These are phyloP conservation scores for Aspergillus sp. DNA, from an alignment of 2,329 filamentous ascomycete species.

Conservation along the genomic window DNA sequence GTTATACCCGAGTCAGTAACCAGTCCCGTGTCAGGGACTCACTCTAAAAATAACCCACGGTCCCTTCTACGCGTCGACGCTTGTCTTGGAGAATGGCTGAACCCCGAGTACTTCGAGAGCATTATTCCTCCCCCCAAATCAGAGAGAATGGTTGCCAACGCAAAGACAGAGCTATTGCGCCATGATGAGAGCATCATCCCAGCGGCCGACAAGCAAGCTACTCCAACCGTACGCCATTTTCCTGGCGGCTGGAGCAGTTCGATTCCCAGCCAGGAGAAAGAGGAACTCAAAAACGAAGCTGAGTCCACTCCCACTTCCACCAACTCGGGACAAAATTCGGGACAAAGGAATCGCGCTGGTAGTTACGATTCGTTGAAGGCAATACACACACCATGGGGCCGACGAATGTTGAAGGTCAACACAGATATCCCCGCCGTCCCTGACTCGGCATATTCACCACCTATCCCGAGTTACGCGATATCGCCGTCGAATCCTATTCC, in stretches of 20 bases:
- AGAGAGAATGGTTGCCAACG: constrained; percentile 80
- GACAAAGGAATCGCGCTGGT: constrained; percentile 49
- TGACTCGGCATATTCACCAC: constrained; percentile 65
- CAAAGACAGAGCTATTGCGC: constrained; percentile 82
- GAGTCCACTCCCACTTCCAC: neutral
- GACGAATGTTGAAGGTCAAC: constrained; percentile 30
- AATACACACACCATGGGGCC: constrained; percentile 15
- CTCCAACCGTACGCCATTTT: constrained; percentile 48
- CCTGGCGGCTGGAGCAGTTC: constrained; percentile 55
- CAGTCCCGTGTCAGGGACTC: neutral
- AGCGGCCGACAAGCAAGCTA: constrained; percentile 35
- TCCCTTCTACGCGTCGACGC: constrained; percentile 74
- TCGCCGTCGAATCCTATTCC: constrained; percentile 80
- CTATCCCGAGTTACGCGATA: constrained; percentile 78
- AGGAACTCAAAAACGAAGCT: constrained; percentile 24
- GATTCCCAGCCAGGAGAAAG: constrained; percentile 23
- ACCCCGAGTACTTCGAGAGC: constrained; percentile 86
- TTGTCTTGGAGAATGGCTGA: constrained; percentile 93
- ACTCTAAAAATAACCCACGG: constrained; percentile 15
- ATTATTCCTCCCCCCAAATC: constrained; percentile 88
- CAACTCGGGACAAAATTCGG: constrained; percentile 27
- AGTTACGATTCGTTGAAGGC: constrained; percentile 43
- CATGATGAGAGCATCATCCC: constrained; percentile 65
- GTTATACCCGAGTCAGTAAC: constrained; percentile 3
- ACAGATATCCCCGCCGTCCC: constrained; percentile 30